Base-by-base conservation (phyloP, 805 yeast genomes). In the Candida lessepsii region DNA sequence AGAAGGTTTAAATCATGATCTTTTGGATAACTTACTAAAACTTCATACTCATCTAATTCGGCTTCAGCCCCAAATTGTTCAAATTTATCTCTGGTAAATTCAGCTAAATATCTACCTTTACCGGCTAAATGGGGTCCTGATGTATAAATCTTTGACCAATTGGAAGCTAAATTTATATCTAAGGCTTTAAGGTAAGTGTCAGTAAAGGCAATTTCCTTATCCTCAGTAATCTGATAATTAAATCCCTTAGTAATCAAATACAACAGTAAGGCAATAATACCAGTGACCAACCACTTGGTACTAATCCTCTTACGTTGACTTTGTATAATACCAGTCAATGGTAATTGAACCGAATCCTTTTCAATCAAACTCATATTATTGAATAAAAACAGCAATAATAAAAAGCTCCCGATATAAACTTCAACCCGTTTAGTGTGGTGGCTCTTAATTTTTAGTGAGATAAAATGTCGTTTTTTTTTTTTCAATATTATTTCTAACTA, bases 1-100 rank as follows among this genome's bases (percentile, higher is more conserved):
- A 51, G 25, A 33, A 69, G 62, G 45, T 54, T 57, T 45, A 78
- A 57, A 16, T 53, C 67, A 23, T 71, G 75, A 19, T 70, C 73
- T 4, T 68, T 57, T 2, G 83, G 85, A 31, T 66, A 66, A 43
- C 74, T 76, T 21, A 78, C 63, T 65, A 75, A 78, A 1, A 78
- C 66, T 43, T 81, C 79, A 56, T 79, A 83, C 14, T 71, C 67
- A 45, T 80, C 84, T 4, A 74, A 52, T 23, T 57, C 56, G 0
- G 82, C 71, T 16, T 67, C 57, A 40, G 78, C 70, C 1, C 83
- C 85, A 48, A 69, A 70, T 46, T 71, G 70, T 45, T 64, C 65
- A 31, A 81, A 70, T 53, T 76, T 67, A 8, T 64, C 60, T 17
- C 63, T 61, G 7, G 83, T 79, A 61, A 73, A 79, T 24, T 77